Evolutionary conservation across 257 asterid species (phyloP), one percentile per base, ranked within the genome.

Genomic region (Coffea canephora): DNA sequence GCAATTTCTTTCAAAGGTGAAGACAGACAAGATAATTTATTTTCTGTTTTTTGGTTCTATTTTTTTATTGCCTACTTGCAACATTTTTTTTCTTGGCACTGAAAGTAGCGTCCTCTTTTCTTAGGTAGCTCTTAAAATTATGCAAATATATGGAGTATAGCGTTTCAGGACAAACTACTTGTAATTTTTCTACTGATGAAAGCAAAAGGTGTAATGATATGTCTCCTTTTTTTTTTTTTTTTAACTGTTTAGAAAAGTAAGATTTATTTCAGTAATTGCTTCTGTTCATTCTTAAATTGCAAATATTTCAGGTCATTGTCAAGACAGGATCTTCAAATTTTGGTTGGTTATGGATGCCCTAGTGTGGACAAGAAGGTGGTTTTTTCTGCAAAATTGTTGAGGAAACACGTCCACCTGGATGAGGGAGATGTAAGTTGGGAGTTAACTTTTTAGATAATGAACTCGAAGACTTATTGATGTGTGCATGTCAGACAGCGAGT

Each of bases 331-430:
- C 91, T 95, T 83, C 99, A 95, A 78, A 75, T 95, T 71, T 82
- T 95, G 85, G 99, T 95, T 85, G 99, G 99, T 82, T 91, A 93
- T 86, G 99, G 99, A 83, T 95, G 99, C 81, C 91, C 96, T 27
- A 92, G 94, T 83, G 71, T 89, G 69, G 97, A 95, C 86, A 95
- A 87, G 84, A 91, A 81, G 91, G 92, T 89, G 82, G 90, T 86
- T 46, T 95, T 84, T 84, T 93, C 99, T 11, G 81, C 87, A 80
- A 95, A 93, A 88, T 80, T 95, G 85, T 84, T 95, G 78, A 91
- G 99, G 91, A 95, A 95, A 78, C 87, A 82, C 50, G 92, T 85
- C 75, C 97, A 93, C 89, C 89, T 95, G 83, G 97, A 93, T 39
- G 99, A 95, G 90, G 99, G 99, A 84, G 99, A 95, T 91, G 99